Evolutionary conservation across 441 rosid species (phyloP).

Genomic region (Erodium moschatum): DNA sequence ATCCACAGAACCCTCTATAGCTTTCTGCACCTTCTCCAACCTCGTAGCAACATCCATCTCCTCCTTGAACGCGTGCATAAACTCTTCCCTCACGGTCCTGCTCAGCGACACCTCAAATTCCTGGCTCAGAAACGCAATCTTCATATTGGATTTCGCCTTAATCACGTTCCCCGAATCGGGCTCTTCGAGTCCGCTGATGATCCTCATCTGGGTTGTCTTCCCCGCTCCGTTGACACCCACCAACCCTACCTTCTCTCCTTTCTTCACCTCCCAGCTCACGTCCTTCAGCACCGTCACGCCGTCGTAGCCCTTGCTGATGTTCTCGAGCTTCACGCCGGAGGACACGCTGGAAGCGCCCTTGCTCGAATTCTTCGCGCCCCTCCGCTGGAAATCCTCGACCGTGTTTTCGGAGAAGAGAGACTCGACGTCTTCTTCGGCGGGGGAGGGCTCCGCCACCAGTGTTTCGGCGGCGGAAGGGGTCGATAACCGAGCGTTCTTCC

Average conservation of each 20-base stretch:
- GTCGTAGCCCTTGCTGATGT: slow-evolving; percentile 63
- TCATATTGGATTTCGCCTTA: slow-evolving; percentile 61
- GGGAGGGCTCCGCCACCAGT: slow-evolving; percentile 32
- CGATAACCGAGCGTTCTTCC: slow-evolving; percentile 30
- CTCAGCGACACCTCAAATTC: slow-evolving; percentile 86
- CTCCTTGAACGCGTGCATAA: slow-evolving; percentile 72
- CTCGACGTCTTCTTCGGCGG: slow-evolving; percentile 45
- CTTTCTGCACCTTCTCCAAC: slow-evolving; percentile 73
- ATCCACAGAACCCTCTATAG: slow-evolving; percentile 60
- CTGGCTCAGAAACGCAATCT: slow-evolving; percentile 67
- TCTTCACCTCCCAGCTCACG: slow-evolving; percentile 85
- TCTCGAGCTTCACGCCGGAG: slow-evolving; percentile 78
- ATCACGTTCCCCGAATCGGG: slow-evolving; percentile 83
- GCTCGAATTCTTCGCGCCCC: slow-evolving; percentile 29
- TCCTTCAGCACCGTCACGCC: slow-evolving; percentile 74
- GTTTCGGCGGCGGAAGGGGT: slow-evolving; percentile 43
- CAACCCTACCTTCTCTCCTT: slow-evolving; percentile 81
- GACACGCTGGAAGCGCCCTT: slow-evolving; percentile 61
- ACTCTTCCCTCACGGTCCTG: slow-evolving; percentile 86
- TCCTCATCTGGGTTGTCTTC: slow-evolving; percentile 85
- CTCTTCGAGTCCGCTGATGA: slow-evolving; percentile 68
- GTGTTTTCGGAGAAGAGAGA: slow-evolving; percentile 52
- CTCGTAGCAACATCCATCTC: slow-evolving; percentile 65
- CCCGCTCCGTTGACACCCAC: slow-evolving; percentile 94
- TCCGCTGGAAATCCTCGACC: slow-evolving; percentile 24